Base-by-base conservation (phyloP, 148 eudicot species). In the Rhododendron williamsianum region DNA sequence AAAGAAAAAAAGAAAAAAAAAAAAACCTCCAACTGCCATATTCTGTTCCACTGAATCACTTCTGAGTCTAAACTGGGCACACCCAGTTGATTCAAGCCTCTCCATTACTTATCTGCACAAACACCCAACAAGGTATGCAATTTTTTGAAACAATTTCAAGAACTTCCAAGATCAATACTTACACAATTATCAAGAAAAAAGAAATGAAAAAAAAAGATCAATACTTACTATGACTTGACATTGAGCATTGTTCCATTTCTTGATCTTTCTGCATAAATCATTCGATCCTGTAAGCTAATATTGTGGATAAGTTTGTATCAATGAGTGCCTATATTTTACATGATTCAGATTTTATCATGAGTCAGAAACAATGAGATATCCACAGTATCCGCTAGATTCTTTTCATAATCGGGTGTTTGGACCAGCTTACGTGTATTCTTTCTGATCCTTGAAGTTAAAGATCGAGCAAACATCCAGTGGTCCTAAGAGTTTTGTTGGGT, bases 81-180 rank as follows among this genome's bases (percentile, higher is more conserved):
- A 30, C 49, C 83, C 71, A 36, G 4, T 58, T 58, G 71, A 81
- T 81, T 58, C 15, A 35, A 8, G 9, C 21, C 48, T 81, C 83
- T 56, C 48, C 63, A 3, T 49, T 4, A n/a, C 18, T 7, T 10
- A 52, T 54, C 82, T 35, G 13, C 23, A 6, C 27, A 56, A 21
- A 19, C 83, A 81, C 46, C 48, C 43, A 21, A 71, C 16, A 41
- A 81, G 83, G 83, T 81, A 80, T 36, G 13, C 41, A 16, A 81
- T 6, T 54, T 13, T 33, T 1, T 6, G n/a, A 33, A 23, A 33
- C 38, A 71, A 33, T 30, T 71, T 71, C 41, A 13, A 30, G 19
- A 71, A 69, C 74, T 25, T 65, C 18, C 12, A 69, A 27, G 74
- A 69, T 69, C 51, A 18, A 51, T 33, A 9, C 56, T 48, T 46